Conservation (phyloP, 306 rosid genomes). For the Trifolium pratense region DNA sequence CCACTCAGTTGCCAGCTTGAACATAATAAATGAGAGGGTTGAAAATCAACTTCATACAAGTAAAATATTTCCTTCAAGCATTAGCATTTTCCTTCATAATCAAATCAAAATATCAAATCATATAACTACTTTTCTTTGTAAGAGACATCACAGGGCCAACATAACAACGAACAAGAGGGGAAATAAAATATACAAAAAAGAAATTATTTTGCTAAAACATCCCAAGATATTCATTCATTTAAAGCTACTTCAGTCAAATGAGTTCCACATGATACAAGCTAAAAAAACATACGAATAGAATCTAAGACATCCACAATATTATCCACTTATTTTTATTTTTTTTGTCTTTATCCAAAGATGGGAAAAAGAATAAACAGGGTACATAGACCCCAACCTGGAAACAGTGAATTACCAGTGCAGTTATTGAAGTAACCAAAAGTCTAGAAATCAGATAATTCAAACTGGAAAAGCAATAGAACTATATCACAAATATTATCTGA, state of each 20-base stretch:
- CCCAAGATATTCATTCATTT: conserved; percentile 33
- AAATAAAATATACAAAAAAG: background rate
- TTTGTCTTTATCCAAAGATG: conserved; percentile 32
- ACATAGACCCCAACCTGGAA: conserved; percentile 41
- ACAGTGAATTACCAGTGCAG: conserved; percentile 33
- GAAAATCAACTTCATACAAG: background rate
- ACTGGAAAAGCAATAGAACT: conserved; percentile 24
- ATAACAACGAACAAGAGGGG: background rate
- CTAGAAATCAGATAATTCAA: conserved; percentile 33
- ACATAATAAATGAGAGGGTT: background rate
- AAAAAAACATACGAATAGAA: background rate
- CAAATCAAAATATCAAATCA: background rate
- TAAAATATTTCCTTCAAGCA: background rate
- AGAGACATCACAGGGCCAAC: background rate
- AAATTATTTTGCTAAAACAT: background rate
- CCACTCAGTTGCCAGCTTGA: background rate
- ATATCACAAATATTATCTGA: conserved; percentile 36
- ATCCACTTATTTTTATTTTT: conserved; percentile 16
- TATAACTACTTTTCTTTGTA: background rate
- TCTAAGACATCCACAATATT: conserved; percentile 27
- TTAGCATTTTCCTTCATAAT: background rate
- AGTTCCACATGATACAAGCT: conserved; percentile 28
- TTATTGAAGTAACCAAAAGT: conserved; percentile 37
- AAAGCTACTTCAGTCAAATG: conserved; percentile 24
- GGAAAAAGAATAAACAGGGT: conserved; percentile 37